Conservation (phyloP, 1,284 basidiomycete species). For the Abortiporus biennis region DNA sequence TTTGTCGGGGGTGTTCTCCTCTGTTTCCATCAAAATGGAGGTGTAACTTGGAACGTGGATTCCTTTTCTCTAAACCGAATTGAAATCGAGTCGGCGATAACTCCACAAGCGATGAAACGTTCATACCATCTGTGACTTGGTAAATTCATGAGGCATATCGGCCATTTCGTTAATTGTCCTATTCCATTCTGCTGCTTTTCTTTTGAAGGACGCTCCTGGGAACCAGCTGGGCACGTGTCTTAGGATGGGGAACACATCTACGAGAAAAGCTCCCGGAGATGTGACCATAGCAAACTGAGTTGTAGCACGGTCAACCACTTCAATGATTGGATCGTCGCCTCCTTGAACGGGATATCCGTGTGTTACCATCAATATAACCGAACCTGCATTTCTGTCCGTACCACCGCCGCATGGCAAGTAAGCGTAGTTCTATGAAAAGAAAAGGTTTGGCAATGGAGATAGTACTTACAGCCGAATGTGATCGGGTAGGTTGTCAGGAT, state of each 20-base stretch:
- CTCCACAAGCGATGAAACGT: not conserved
- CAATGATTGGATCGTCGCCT: slow-evolving; percentile 25
- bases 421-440: not conserved
- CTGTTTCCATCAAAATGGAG: slow-evolving; percentile 10
- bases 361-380: slow-evolving; percentile 26
- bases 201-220: slow-evolving; percentile 36
- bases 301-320: slow-evolving; percentile 24
- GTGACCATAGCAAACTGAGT: slow-evolving; percentile 21
- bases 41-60: slow-evolving; percentile 14
- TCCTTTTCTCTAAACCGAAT: slow-evolving; percentile 7
- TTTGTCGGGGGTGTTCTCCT: slow-evolving; percentile 10
- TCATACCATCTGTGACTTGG: slow-evolving; percentile 8
- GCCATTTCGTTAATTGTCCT: slow-evolving; percentile 7
- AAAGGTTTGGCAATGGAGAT: not conserved
- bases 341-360: slow-evolving; percentile 29
- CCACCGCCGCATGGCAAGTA: too few species aligned
- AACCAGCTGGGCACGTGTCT: slow-evolving; percentile 35
- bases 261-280: slow-evolving; percentile 14
- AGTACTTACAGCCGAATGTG: slow-evolving; percentile 12
- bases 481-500: slow-evolving; percentile 11
- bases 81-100: not conserved
- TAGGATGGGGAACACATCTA: slow-evolving; percentile 20
- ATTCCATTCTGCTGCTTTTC: slow-evolving; percentile 32
- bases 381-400: slow-evolving; percentile 21
- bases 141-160: slow-evolving; percentile 5